Evolutionary conservation across 2,329 filamentous ascomycete species (phyloP), one percentile per base, ranked within the genome.

Genomic region (Magnaporthales sp.): DNA sequence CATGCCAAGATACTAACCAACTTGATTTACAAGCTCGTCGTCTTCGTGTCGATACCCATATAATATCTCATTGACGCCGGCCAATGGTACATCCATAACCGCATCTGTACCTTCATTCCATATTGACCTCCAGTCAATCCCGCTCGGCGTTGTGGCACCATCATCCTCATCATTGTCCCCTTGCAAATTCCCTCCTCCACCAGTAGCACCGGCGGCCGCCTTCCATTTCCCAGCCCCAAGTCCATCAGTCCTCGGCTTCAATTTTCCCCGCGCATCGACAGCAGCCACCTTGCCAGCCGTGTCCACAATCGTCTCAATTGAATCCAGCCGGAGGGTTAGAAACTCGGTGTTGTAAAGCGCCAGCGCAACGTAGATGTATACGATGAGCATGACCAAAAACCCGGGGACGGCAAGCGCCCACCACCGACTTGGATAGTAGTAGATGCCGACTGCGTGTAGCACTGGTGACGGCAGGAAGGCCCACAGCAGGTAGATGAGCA

Each of bases 361-460:
- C 46, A 99, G 86, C 56, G 95, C 95, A 10, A 97, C 88, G 78
- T 97, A 99, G 70, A 97, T 96, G 79, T 96, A 99, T 29, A 95
- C 84, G 38, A 98, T 83, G 62, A 89, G 80, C 84, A 95, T 93
- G 66, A 97, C 93, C 32, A 97, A 81, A 81, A 93, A 98, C 6
- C 91, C 89, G 0, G 95, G 95, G 15, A 97, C 88, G 1, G 95
- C 95, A 24, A 99, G 85, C 63, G 91, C 92, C 95, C 95, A 99
- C 95, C 95, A 99, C 63, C 95, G 88, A 77, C 97, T 93, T 1
- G 95, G 95, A 73, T 97, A 99, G 82, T 98, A 98, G 79, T 93
- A 89, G 67, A 99, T 96, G 24, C 95, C 94, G 67, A 99, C 85
- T 68, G 92, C 92, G 76, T 97, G 93, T 60, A 99, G 84, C 76